Conservation (phyloP, 805 yeast genomes). For the Kurtzmaniella fragi region DNA sequence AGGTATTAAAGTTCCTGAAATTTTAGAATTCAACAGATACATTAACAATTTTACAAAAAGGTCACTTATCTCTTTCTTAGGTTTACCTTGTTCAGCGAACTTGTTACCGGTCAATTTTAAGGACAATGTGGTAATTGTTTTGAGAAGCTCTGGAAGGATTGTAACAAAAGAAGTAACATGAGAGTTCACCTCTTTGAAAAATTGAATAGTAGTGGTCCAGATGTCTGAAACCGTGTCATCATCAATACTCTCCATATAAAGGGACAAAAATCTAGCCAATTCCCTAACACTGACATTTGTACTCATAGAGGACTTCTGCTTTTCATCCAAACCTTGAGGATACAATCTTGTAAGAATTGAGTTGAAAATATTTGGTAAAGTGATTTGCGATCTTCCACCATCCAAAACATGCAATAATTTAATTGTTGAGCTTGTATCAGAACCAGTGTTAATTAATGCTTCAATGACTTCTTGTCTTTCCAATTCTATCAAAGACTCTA, state of each 20-base stretch:
- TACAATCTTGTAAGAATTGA: constrained; percentile 46
- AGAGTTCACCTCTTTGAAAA: constrained; percentile 53
- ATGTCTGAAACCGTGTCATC: constrained; percentile 77
- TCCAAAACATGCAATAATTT: constrained; percentile 75
- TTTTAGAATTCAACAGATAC: constrained; percentile 3
- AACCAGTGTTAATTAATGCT: constrained; percentile 44
- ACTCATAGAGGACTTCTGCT: constrained; percentile 42
- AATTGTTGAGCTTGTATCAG: constrained; percentile 18
- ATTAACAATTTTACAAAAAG: constrained; percentile 26
- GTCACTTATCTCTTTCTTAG: constrained; percentile 53
- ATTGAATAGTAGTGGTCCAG: constrained; percentile 54
- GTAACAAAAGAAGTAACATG: constrained; percentile 44
- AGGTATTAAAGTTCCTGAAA: neutral
- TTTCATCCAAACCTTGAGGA: constrained; percentile 24
- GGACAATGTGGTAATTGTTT: constrained; percentile 47
- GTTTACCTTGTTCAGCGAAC: constrained; percentile 56
- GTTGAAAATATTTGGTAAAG: constrained; percentile 63
- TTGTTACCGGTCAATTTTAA: constrained; percentile 53
- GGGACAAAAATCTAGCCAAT: constrained; percentile 49
- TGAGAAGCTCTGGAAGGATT: constrained; percentile 50
- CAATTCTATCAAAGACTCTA: constrained; percentile 58
- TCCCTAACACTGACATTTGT: constrained; percentile 41
- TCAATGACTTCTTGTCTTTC: constrained; percentile 76
- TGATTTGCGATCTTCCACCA: constrained; percentile 73
- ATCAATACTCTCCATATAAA: constrained; percentile 63